These are phyloP conservation scores for Hypomontagnella submonticulosa DNA, from an alignment of 495 filamentous ascomycete species.

Conservation along the genomic window DNA sequence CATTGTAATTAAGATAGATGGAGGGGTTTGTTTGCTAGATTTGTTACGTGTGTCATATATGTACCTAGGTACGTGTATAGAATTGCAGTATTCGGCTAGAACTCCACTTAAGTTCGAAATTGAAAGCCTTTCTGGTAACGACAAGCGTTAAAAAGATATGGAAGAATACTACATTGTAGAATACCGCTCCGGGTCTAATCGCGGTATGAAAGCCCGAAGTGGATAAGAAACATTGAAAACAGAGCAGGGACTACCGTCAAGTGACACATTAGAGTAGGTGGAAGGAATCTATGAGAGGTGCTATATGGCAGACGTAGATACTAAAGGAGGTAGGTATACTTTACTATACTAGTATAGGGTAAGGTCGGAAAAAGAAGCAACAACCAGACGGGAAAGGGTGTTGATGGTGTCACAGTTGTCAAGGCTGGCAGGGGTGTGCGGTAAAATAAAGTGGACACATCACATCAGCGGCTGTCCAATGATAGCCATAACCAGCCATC, in stretches of 20 bases:
- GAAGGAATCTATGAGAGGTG: constrained; percentile 8
- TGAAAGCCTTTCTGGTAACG: constrained; percentile 2
- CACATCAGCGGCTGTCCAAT: constrained; percentile 54
- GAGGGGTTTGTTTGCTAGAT: constrained; percentile 8
- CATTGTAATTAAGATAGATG: not conserved
- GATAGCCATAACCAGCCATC: constrained; percentile 57
- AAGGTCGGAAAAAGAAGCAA: constrained; percentile 5
- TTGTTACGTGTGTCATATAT: not conserved
- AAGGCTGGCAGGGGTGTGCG: constrained; percentile 34
- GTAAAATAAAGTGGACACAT: constrained; percentile 40
- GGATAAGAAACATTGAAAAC: constrained; percentile 19
- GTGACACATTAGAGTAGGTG: constrained; percentile 29
- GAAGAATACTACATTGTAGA: constrained; percentile 23
- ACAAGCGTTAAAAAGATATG: constrained; percentile 1
- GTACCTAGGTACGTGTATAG: not conserved
- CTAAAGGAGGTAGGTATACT: not conserved
- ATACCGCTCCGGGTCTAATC: constrained; percentile 10
- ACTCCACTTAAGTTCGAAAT: constrained; percentile 14
- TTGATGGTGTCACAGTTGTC: constrained; percentile 22
- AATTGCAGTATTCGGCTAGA: constrained; percentile 1
- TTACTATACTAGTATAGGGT: constrained; percentile 9
- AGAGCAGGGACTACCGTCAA: constrained; percentile 26
- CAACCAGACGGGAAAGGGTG: constrained; percentile 19
- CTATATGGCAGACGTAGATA: not conserved
- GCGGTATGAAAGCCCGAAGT: constrained; percentile 36